These are phyloP conservation scores for Caryocar brasiliense DNA, from an alignment of 441 rosid genomes.

Conservation along the genomic window DNA sequence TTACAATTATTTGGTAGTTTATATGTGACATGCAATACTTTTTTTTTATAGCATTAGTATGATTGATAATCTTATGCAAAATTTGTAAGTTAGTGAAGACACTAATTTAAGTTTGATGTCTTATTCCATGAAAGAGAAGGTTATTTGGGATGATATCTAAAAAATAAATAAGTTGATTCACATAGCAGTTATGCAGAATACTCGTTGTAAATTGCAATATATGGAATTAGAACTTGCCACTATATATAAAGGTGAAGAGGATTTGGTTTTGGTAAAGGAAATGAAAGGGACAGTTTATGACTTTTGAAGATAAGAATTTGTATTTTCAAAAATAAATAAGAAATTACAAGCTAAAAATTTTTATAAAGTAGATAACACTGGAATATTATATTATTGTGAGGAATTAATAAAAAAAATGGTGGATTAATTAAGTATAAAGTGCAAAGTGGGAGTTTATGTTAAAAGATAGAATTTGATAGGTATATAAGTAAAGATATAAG, in stretches of 20 bases:
- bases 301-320: no score
- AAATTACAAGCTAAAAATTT: no score
- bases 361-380: no score
- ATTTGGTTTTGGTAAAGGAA: no score
- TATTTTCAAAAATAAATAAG: no score
- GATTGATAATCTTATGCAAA: not conserved
- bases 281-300: no score
- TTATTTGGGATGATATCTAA: not conserved
- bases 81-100: not conserved
- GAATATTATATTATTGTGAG: no score
- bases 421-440: no score
- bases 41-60: not conserved
- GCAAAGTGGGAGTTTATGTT: no score
- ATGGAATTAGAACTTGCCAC: not conserved
- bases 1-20: not conserved
- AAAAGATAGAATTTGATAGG: no score
- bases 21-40: not conserved
- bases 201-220: not conserved
- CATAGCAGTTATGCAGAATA: slow-evolving; percentile 2
- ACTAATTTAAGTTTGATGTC: not conserved
- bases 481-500: no score
- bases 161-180: not conserved
- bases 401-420: no score
- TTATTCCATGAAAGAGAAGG: not conserved
- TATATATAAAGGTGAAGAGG: not conserved